Evolutionary conservation across 352 stramenopile species (phyloP), one percentile per base, ranked within the genome.

Genomic region (Lagenidium giganteum): DNA sequence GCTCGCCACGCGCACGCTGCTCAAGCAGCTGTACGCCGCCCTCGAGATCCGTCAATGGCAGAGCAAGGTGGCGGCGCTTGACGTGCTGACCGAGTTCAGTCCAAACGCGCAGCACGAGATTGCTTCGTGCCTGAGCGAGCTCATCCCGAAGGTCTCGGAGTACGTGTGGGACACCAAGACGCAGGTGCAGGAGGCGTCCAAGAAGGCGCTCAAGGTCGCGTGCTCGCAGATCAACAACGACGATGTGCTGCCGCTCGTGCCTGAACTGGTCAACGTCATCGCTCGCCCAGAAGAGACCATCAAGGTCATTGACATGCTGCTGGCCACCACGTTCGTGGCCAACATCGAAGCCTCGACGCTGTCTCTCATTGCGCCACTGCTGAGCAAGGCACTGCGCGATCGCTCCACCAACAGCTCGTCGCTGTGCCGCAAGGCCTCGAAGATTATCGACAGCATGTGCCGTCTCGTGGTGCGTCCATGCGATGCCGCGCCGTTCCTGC

Each of bases 81-180:
- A 95, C 42, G 52, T 91, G 25, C 58, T 98, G 3, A 68, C 70
- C 33, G 67, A 82, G 36, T 83, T 94, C 8, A 86, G 82, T 23
- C 64, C 62, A 16, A 70, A 57, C 23, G 74, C 82, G 8, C 69
- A 80, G 3, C 49, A 64, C 22, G 80, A 96, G 41, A 77, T 95
- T 9, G 81, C 72, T 17, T 67, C 70, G 24, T 73, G 91, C 38
- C 62, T 98, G 23, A 87, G 88, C 3, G 87, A 93, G 52, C 77
- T 98, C 49, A 93, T 98, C 51, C 92, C 92, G 0, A 74, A 79
- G 14, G 64, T 97, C 0, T 93, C 77, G 2, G 62, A 80, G 13
- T 82, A 95, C 66, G 87, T 97, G 16, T 98, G 87, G 85, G 92
- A 98, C 65, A 98, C 92, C 14, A 97, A 97, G 64, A 80, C 87